Evolutionary conservation across 1,284 basidiomycete genomes (phyloP).

Genomic region (Trametes hirsuta): DNA sequence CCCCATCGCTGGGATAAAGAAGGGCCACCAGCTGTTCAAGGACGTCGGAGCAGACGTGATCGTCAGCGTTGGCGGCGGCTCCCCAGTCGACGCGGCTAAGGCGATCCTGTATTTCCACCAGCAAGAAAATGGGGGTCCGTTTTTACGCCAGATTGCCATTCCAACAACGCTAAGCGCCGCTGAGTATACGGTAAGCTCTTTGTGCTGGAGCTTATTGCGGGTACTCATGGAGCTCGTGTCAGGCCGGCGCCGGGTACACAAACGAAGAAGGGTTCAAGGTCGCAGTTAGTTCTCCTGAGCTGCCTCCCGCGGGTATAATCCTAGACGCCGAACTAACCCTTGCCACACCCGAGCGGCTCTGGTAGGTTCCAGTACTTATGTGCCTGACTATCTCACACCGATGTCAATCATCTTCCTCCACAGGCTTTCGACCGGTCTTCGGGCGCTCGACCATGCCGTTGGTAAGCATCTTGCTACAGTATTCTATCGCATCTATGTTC

Average conservation of each 20-base stretch:
- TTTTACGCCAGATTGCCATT: constrained; percentile 66
- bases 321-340: constrained; percentile 79
- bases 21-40: constrained; percentile 61
- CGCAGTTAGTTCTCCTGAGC: constrained; percentile 51
- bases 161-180: constrained; percentile 85
- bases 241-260: constrained; percentile 74
- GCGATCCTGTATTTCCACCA: constrained; percentile 66
- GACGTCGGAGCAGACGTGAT: constrained; percentile 65
- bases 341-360: constrained; percentile 74
- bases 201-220: neutral
- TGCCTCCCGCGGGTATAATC: constrained; percentile 73
- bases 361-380: constrained; percentile 43
- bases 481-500: neutral
- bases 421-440: constrained; percentile 77
- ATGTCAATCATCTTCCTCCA: neutral
- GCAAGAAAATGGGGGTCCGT: constrained; percentile 52
- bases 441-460: constrained; percentile 80
- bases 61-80: constrained; percentile 79
- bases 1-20: constrained; percentile 70
- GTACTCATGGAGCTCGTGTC: neutral
- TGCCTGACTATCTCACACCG: neutral
- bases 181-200: constrained; percentile 62
- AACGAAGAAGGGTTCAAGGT: constrained; percentile 73
- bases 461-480: constrained; percentile 39
- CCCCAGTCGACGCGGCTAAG: constrained; percentile 79